These are phyloP conservation scores for Sanghuangporus baumii DNA, from an alignment of 1,284 basidiomycete species.

Conservation along the genomic window DNA sequence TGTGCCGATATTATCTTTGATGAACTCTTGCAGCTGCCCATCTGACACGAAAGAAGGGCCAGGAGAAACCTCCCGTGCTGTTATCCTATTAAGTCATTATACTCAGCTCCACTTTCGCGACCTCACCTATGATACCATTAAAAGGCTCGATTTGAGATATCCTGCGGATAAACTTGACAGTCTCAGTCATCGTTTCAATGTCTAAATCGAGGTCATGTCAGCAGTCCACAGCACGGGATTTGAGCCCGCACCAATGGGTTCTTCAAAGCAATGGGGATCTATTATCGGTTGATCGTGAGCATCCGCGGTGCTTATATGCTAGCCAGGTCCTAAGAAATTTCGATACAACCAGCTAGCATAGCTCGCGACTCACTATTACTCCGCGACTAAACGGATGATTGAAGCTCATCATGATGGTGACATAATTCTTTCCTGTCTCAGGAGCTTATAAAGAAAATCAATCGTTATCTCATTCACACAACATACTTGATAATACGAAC, in stretches of 20 bases:
- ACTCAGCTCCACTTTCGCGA: neutral
- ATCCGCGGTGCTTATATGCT: conserved; percentile 27
- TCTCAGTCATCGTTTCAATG: conserved; percentile 11
- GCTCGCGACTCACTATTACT: conserved; percentile 21
- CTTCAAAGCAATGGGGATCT: conserved; percentile 31
- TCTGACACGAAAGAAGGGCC: neutral
- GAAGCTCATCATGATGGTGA: conserved; percentile 10
- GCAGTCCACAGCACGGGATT: neutral
- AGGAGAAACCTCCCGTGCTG: conserved; percentile 7
- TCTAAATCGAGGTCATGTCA: neutral
- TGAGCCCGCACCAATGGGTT: conserved; percentile 13
- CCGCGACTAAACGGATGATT: conserved; percentile 26
- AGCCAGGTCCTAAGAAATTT: neutral
- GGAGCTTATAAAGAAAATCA: conserved; percentile 6
- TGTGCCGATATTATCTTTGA: conserved; percentile 11
- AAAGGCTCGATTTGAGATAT: conserved; percentile 15
- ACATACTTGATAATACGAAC: neutral
- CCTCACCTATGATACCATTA: conserved; percentile 8
- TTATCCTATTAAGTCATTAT: neutral
- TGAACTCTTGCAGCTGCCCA: neutral
- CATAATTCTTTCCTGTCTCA: conserved; percentile 19
- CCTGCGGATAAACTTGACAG: conserved; percentile 14
- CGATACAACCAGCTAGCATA: neutral
- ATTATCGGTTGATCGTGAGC: conserved; percentile 29
- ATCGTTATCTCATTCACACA: neutral